Percentiles rank a stretch among this genome's conserved stretches.
These are phyloP conservation scores for Leccinum pachyderme DNA, from an alignment of 1,284 basidiomycete genomes.

Conservation along the genomic window DNA sequence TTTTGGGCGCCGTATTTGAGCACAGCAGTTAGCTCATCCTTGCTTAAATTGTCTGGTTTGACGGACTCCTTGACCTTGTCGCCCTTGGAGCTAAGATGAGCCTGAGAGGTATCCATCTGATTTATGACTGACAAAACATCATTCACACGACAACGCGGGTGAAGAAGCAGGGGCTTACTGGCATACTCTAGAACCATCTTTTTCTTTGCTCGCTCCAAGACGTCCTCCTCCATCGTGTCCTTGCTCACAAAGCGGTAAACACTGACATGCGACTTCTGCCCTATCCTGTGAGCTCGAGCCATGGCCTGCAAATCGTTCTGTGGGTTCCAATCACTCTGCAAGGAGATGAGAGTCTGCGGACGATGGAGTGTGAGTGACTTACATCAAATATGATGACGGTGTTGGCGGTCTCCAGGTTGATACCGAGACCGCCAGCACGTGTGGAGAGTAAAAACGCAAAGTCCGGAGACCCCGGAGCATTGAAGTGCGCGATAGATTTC, in stretches of 20 bases:
- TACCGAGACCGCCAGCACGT: constrained; percentile 95
- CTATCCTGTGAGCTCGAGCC: constrained; percentile 96
- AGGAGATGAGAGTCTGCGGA: constrained; percentile 16
- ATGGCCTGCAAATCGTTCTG: constrained; percentile 99
- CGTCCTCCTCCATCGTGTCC: constrained; percentile 99
- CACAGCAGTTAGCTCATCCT: constrained; percentile 97
- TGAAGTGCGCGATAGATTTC: constrained; percentile 96
- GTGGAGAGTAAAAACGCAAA: constrained; percentile 98
- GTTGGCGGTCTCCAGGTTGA: constrained; percentile 97
- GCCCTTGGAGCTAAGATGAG: constrained; percentile 86
- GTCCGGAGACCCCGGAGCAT: constrained; percentile 89
- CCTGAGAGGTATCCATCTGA: constrained; percentile 99
- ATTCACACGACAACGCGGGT: constrained; percentile 7
- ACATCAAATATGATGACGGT: constrained; percentile 99
- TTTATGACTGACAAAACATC: constrained; percentile 77
- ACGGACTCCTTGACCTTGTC: constrained; percentile 62
- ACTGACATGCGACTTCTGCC: constrained; percentile 97
- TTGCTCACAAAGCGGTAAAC: constrained; percentile 99
- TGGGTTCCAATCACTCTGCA: constrained; percentile 91
- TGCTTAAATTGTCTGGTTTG: constrained; percentile 89
- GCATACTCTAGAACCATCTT: constrained; percentile 99
- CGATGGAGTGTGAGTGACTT: constrained; percentile 35
- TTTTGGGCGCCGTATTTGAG: constrained; percentile 99
- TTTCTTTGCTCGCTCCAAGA: constrained; percentile 96
- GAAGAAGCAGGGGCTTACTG: constrained; percentile 58